Percentiles rank a stretch among this genome's conserved stretches.
Evolutionary conservation across 2,329 filamentous ascomycete species (phyloP).

Genomic region (Byssothecium circinans): DNA sequence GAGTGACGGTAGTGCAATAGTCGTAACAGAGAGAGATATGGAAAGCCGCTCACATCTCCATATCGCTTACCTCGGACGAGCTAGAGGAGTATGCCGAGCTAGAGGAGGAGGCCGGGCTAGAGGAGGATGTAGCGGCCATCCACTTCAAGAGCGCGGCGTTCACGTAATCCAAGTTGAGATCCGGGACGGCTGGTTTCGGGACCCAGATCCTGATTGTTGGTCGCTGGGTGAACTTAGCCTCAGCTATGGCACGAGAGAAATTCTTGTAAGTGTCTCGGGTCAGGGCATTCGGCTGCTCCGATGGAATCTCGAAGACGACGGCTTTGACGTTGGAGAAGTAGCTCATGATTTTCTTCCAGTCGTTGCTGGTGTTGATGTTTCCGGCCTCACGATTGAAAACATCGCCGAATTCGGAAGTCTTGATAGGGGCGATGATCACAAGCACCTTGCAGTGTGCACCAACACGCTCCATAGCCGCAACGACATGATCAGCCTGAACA

Average conservation of each 20-base stretch:
- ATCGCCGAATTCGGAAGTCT: constrained; percentile 13
- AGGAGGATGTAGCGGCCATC: too few species aligned
- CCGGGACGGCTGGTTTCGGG: too few species aligned
- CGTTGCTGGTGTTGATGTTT: constrained; percentile 11
- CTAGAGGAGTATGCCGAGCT: too few species aligned
- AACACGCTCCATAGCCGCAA: constrained; percentile 14
- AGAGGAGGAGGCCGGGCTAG: too few species aligned
- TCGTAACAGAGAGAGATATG: too few species aligned
- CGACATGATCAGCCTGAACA: constrained; percentile 11
- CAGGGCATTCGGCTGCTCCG: constrained; percentile 1
- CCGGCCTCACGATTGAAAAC: constrained; percentile 10
- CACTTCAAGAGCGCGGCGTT: too few species aligned
- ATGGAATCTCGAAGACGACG: constrained; percentile 13
- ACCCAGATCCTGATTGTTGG: neutral
- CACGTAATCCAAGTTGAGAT: too few species aligned
- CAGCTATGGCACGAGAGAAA: constrained; percentile 4
- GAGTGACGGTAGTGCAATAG: too few species aligned
- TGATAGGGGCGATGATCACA: constrained; percentile 14
- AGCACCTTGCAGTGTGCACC: constrained; percentile 16
- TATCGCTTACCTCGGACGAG: too few species aligned
- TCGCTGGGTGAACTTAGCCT: neutral
- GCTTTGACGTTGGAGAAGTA: constrained; percentile 17
- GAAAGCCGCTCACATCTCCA: too few species aligned
- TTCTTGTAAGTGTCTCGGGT: constrained; percentile 10
- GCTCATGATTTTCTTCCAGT: constrained; percentile 18